Conservation (phyloP, 2,329 filamentous ascomycete species). For the Alternaria sp. region DNA sequence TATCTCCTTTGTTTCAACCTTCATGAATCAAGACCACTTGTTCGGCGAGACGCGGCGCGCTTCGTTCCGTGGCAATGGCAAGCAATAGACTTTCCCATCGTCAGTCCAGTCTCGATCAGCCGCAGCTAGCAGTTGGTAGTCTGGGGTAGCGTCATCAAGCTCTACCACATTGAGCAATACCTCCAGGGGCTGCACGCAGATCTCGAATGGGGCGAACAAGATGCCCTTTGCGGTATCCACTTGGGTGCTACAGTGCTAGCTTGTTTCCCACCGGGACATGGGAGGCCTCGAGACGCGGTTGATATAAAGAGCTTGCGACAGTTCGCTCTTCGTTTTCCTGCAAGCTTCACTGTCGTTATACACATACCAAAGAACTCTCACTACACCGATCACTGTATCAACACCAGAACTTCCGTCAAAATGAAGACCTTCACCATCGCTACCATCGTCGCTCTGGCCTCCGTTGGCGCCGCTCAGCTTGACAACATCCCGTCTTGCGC, state of each 20-base stretch:
- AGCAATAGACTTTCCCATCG: constrained; percentile 15
- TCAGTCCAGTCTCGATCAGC: constrained; percentile 17
- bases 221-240: constrained; percentile 14
- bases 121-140: constrained; percentile 13
- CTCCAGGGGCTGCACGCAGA: constrained; percentile 25
- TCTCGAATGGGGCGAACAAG: constrained; percentile 20
- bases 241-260: constrained; percentile 25
- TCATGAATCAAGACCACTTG: background rate
- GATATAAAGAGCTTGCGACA: constrained; percentile 31
- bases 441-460: constrained; percentile 53
- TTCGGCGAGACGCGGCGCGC: constrained; percentile 1
- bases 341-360: constrained; percentile 26
- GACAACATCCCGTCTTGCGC: constrained; percentile 57
- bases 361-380: constrained; percentile 20
- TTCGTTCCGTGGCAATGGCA: background rate
- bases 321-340: constrained; percentile 6
- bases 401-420: constrained; percentile 29
- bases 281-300: constrained; percentile 15
- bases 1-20: constrained; percentile 2
- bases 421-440: constrained; percentile 51
- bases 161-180: constrained; percentile 18
- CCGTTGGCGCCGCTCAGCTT: constrained; percentile 57
- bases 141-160: constrained; percentile 19
- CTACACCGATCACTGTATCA: constrained; percentile 19
- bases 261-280: constrained; percentile 15